These are phyloP conservation scores for Saccharomyces hybrid DNA, from an alignment of 1,139 yeast genomes.

Conservation along the genomic window DNA sequence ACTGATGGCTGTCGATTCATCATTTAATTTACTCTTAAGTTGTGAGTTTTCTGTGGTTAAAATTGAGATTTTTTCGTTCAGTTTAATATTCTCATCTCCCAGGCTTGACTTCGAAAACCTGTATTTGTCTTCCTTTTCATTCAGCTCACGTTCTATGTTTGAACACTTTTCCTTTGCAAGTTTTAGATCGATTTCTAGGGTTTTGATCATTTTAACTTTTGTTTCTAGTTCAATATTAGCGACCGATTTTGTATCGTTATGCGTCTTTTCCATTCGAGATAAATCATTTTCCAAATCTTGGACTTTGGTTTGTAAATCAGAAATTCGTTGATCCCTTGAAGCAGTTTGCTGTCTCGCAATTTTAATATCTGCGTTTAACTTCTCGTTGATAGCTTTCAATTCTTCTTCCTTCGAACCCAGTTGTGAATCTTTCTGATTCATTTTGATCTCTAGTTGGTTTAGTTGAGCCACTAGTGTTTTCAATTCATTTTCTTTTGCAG, in stretches of 20 bases:
- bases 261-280: not conserved
- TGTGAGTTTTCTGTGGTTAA: conserved; percentile 9
- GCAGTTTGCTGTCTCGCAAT: not conserved
- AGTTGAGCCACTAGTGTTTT: not conserved
- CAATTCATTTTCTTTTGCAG: not conserved
- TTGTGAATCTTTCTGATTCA: conserved; percentile 1
- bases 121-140: conserved; percentile 11
- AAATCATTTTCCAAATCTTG: not conserved
- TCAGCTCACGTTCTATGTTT: conserved; percentile 31
- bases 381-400: not conserved
- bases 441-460: conserved; percentile 2
- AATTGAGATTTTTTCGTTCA: conserved; percentile 8
- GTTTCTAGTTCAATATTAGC: not conserved
- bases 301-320: not conserved
- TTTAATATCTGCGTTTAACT: not conserved
- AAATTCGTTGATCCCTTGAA: not conserved
- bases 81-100: conserved; percentile 13
- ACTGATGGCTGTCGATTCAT: not conserved
- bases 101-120: conserved; percentile 15
- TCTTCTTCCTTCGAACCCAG: not conserved
- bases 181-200: not conserved
- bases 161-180: not conserved
- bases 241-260: not conserved
- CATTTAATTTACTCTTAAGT: not conserved
- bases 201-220: not conserved